phyloP scores from a whole-genome alignment of 129 eudicot species.

The Logfia minima region DNA sequence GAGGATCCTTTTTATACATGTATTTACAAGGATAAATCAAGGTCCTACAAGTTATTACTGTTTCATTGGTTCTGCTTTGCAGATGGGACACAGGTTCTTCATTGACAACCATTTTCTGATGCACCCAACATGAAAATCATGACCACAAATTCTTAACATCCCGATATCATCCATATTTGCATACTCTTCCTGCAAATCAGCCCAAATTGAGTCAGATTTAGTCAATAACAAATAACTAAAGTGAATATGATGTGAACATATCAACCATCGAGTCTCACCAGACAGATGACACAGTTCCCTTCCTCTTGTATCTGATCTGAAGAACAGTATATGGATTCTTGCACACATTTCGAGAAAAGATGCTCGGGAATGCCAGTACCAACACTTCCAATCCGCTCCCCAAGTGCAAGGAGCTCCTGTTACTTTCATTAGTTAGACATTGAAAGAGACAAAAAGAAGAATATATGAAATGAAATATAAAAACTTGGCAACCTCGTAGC shows the following conservation, averaged over 20 bases:
- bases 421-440: neutral
- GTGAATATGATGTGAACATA: neutral
- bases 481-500: slow-evolving; percentile 54
- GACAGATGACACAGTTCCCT: slow-evolving; percentile 70
- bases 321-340: slow-evolving; percentile 61
- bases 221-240: neutral
- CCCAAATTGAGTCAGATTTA: neutral
- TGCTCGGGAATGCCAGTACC: slow-evolving; percentile 66
- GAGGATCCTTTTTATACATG: slow-evolving; percentile 24
- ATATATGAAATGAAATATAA: neutral
- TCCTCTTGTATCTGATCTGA: slow-evolving; percentile 64
- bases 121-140: slow-evolving; percentile 69
- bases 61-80: slow-evolving; percentile 57
- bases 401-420: slow-evolving; percentile 84
- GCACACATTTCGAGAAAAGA: slow-evolving; percentile 52
- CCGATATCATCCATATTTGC: slow-evolving; percentile 67
- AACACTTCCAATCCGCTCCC: slow-evolving; percentile 73
- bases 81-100: slow-evolving; percentile 75
- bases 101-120: slow-evolving; percentile 67
- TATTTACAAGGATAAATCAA: slow-evolving; percentile 26
- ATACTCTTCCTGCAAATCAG: slow-evolving; percentile 66
- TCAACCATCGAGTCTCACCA: slow-evolving; percentile 46
- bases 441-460: slow-evolving; percentile 6
- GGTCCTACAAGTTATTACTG: slow-evolving; percentile 36
- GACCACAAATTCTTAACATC: slow-evolving; percentile 61